Base-by-base conservation (phyloP, 768 basidiomycete species). In the Lactarius vividus region DNA sequence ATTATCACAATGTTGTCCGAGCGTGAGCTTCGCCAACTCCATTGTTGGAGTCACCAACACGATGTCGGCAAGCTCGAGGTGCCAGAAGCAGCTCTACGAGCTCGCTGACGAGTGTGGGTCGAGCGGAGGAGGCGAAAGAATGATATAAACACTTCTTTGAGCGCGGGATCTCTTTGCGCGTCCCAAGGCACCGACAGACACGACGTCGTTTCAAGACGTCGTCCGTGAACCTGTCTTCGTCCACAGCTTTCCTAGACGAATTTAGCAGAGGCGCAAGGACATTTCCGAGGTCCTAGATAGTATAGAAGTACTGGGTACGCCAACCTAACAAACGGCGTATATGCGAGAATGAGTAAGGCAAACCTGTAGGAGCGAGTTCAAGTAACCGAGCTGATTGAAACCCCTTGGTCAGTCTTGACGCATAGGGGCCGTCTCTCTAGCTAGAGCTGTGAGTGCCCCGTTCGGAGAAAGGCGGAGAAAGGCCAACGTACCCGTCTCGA, bases 31-130 rank as follows among this genome's bases (percentile, higher is more conserved):
- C 7, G 94, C 95, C 23, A 96, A 81, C 71, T 96, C 92, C 54
- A 92, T 78, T 2, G 87, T 87, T 0, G 94, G 94, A 0, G 92
- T 93, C 20, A 97, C 86, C 95, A 23, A 97, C 94, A 16, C 93
- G 86, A 74, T 93, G 91, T 61, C 83, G 63, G 83, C 82, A 68
- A 83, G 85, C 70, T 93, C 89, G 42, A 97, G 81, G 60, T 88
- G 80, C 74, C 81, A 84, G 78, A 95, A 97, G 3, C n/a, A 97
- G 81, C 18, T 84, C 83, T 9, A 89, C 88, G 15, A 97, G 84
- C 61, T 91, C 90, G 62, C 80, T 79, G 69, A 95, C 88, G 75
- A 97, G 94, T 96, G 31, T 10, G 2, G 7, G 42, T 0, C 62
- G 18, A 59, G 69, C 69, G 39, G n/a, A 55, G 11, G 28, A 61